Evolutionary conservation across 1,139 yeast genomes (phyloP).

Genomic region (Lodderomyces parapsilosis): DNA sequence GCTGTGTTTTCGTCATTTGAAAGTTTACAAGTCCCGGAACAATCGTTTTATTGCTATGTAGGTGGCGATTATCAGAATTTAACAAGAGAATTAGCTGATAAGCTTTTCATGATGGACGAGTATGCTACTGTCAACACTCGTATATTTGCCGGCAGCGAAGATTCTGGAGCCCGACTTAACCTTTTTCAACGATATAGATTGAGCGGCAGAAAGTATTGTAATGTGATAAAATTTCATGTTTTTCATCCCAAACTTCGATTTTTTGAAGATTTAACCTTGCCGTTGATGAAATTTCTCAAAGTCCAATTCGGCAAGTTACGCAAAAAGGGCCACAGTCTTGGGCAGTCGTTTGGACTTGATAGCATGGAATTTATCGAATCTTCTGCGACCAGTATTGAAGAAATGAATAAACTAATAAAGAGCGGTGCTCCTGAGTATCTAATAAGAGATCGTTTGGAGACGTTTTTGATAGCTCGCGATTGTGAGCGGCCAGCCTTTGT

Average conservation of each 20-base stretch:
- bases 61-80: neutral
- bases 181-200: neutral
- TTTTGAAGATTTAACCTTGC: constrained; percentile 6
- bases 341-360: constrained; percentile 7
- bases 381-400: constrained; percentile 3
- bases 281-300: constrained; percentile 6
- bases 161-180: neutral
- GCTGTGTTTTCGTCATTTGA: neutral
- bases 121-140: neutral
- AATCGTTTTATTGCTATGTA: neutral
- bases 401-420: constrained; percentile 8
- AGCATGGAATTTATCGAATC: constrained; percentile 3
- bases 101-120: neutral
- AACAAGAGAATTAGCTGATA: neutral
- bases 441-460: neutral
- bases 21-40: neutral
- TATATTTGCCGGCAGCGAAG: neutral
- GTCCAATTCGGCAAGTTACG: neutral
- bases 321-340: neutral
- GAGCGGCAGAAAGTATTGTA: neutral
- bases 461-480: constrained; percentile 1
- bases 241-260: neutral
- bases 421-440: neutral
- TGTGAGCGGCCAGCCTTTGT: neutral
- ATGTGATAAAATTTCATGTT: neutral